phyloP scores from a whole-genome alignment of 2,329 filamentous ascomycete species.

The Venturia nashicola region DNA sequence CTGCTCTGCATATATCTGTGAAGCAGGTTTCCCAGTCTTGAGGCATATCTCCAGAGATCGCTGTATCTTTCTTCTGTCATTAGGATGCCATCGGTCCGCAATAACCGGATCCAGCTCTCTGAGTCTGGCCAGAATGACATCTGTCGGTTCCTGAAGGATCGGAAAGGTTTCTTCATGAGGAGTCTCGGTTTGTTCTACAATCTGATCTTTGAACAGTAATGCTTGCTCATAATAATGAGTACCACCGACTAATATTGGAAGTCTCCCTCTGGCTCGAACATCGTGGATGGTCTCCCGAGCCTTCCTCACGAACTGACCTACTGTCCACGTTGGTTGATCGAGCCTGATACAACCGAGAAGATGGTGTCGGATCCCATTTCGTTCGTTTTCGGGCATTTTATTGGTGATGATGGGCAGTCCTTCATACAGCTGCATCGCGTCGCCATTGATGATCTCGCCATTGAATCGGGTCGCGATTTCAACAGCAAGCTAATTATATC shows the following conservation, averaged over 20 bases:
- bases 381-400: conserved; percentile 67
- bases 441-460: conserved; percentile 92
- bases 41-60: conserved; percentile 85
- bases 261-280: conserved; percentile 62
- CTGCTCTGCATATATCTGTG: conserved; percentile 78
- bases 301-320: conserved; percentile 62
- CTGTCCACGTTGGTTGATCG: conserved; percentile 70
- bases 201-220: conserved; percentile 64
- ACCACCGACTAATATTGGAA: conserved; percentile 86
- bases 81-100: conserved; percentile 88
- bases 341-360: conserved; percentile 68
- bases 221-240: conserved; percentile 93
- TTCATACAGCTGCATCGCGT: conserved; percentile 95
- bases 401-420: conserved; percentile 93
- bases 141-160: conserved; percentile 59
- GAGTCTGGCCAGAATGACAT: conserved; percentile 60
- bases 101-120: conserved; percentile 76
- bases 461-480: conserved; percentile 72
- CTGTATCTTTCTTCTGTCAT: conserved; percentile 78
- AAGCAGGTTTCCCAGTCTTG: conserved; percentile 67
- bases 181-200: conserved; percentile 37
- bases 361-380: conserved; percentile 74
- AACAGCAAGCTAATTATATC: conserved; percentile 58
- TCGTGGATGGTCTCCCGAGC: conserved; percentile 60
- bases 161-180: conserved; percentile 30